Evolutionary conservation across 1,284 basidiomycete species (phyloP).

Genomic region (Agaricales sp.): DNA sequence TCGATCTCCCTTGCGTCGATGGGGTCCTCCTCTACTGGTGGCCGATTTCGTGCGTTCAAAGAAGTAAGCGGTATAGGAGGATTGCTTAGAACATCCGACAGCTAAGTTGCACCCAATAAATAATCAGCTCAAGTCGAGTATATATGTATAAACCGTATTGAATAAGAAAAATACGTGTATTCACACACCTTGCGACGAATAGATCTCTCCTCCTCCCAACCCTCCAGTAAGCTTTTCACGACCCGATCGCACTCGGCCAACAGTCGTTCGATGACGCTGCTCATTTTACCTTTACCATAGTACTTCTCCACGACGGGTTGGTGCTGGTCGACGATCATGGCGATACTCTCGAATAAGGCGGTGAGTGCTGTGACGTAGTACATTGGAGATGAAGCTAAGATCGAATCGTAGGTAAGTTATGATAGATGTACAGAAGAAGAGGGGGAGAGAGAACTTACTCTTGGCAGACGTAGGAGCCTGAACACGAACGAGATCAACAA

Average conservation of each 20-base stretch:
- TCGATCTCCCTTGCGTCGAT: constrained; percentile 89
- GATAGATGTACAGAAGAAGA: constrained; percentile 4
- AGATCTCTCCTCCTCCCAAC: constrained; percentile 85
- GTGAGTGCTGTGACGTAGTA: constrained; percentile 86
- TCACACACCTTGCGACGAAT: constrained; percentile 57
- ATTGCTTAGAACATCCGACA: constrained; percentile 35
- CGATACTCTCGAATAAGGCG: constrained; percentile 89
- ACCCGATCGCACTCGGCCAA: constrained; percentile 84
- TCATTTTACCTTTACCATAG: constrained; percentile 85
- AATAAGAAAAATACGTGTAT: constrained; percentile 3
- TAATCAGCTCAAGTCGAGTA: constrained; percentile 8
- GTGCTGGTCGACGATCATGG: constrained; percentile 94
- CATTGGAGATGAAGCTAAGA: constrained; percentile 73
- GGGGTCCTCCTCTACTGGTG: constrained; percentile 44
- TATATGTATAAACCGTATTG: background rate
- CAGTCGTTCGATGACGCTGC: constrained; percentile 66
- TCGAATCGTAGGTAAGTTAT: constrained; percentile 9
- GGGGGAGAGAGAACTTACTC: constrained; percentile 35
- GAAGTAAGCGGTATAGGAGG: constrained; percentile 29
- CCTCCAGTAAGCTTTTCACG: constrained; percentile 64
- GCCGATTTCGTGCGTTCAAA: constrained; percentile 27
- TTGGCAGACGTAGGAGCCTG: constrained; percentile 71
- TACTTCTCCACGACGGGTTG: constrained; percentile 97
- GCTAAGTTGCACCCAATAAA: too few relatives aligned
- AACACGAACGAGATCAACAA: constrained; percentile 80